phyloP scores from a whole-genome alignment of 345 rosid genomes.

The Aethionema arabicum region DNA sequence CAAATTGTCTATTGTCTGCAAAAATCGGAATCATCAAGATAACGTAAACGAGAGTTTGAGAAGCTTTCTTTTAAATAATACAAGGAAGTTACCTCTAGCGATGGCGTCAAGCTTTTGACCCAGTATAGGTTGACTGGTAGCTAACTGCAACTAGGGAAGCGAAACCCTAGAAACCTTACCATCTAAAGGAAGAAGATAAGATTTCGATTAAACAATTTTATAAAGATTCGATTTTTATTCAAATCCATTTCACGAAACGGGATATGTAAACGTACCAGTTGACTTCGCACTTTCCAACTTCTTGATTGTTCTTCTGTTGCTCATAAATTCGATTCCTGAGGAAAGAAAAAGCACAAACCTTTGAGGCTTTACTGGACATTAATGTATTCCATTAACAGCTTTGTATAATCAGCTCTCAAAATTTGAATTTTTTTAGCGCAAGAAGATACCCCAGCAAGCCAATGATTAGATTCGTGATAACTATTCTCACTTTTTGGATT shows the following conservation, averaged over 20 bases:
- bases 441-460: slow-evolving; percentile 21
- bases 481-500: slow-evolving; percentile 23
- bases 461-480: slow-evolving; percentile 35
- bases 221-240: slow-evolving; percentile 25
- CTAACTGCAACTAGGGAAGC: slow-evolving; percentile 15
- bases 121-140: slow-evolving; percentile 20
- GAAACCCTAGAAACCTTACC: slow-evolving; percentile 6
- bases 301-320: slow-evolving; percentile 12
- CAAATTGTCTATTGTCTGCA: slow-evolving; percentile 12
- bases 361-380: slow-evolving; percentile 8
- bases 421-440: slow-evolving; percentile 19
- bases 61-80: slow-evolving; percentile 21
- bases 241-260: slow-evolving; percentile 23
- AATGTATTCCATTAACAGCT: slow-evolving; percentile 18
- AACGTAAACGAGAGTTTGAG: slow-evolving; percentile 1
- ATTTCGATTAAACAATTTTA: neutral
- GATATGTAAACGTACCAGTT: slow-evolving; percentile 10
- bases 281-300: slow-evolving; percentile 6
- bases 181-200: slow-evolving; percentile 14
- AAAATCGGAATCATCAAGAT: slow-evolving; percentile 18
- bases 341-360: neutral
- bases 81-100: slow-evolving; percentile 10
- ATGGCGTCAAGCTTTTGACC: slow-evolving; percentile 5
- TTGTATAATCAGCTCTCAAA: slow-evolving; percentile 23
- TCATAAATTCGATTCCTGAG: neutral